Evolutionary conservation across 768 basidiomycete species (phyloP), one percentile per base, ranked within the genome.

Genomic region (Mycena maculata): DNA sequence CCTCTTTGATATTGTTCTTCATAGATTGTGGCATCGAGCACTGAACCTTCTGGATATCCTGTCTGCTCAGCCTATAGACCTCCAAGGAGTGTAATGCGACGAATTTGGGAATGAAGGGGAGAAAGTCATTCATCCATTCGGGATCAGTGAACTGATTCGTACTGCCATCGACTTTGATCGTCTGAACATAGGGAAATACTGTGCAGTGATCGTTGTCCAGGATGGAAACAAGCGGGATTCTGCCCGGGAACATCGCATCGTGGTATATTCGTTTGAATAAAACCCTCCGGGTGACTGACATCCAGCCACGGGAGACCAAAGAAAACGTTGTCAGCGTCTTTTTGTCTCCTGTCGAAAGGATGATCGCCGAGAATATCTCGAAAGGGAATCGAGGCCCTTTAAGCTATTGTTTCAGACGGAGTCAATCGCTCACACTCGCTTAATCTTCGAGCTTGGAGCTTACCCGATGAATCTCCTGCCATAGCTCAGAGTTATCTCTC

Each of bases 341-440:
- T 30, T 45, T 58, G 4, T 58, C 44, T 33, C 15, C 44, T 18
- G 13, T 23, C 23, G 57, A 44, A 28, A 41, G 23, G 18, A 58
- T 36, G 16, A 58, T 58, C 42, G n/a, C 15, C 4, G 23, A 47
- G 25, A 44, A 58, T 58, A 58, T 58, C 44, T 58, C 57, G 44
- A 47, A 18, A 13, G 57, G 57, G 28, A 58, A 39, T 28, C 57
- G 57, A 2, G 44, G 57, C 33, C 57, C 57, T 33, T 58, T 58
- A 18, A 58, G 42, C 57, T 58, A 30, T 49, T 49, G 9, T 49
- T 7, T 30, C 8, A 15, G 44, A 4, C 44, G 5, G 3, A 22
- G 9, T 45, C 44, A 45, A 22, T 22, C n/a, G 22, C 12, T 7
- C 23, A 25, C 13, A 25, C 13, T 22, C 44, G n/a, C n/a, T 25